Evolutionary conservation across 345 rosid genomes (phyloP), one percentile per base, ranked within the genome.

Genomic region (Lumnitzera littorea): DNA sequence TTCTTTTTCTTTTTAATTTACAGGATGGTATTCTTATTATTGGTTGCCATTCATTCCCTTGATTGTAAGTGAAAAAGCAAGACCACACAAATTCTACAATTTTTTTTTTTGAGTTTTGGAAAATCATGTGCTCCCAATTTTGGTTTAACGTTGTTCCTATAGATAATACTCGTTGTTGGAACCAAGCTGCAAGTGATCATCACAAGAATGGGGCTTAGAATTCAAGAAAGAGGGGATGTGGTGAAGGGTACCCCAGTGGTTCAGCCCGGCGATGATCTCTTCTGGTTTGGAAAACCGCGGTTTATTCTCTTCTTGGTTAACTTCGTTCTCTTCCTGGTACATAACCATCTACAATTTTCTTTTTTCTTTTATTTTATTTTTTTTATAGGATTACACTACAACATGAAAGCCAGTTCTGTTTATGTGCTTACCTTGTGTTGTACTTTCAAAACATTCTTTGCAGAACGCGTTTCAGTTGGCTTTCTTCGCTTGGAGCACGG

Each of bases 381-480:
- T 36, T 36, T 36, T 7, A 0, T 1, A 36, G 43, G 43, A 36
- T 36, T 36, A 36, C 11, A 4, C 43, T 36, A 36, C 43, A 20
- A 36, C 9, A 36, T 36, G 43, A 36, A 20, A 36, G 43, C 43
- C 43, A 36, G 43, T 36, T 36, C 7, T 36, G 9, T 36, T 36
- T 36, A 36, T 36, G 11, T 36, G 43, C 43, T 36, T 9, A 36
- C 11, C 11, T 11, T 48, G 20, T n/a, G 20, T 20, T 20, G 20
- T 62, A 8, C n/a, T 53, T 53, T 41, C 66, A 52, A 20, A 20
- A 41, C 15, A 15, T 51, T 27, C 10, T 24, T 62, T 65, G 71
- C 86, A 91, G 96, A 92, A 92, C 62, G 96, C 96, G 15, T 89
- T 92, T 78, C 91, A 89, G 61, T 70, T 89, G 12, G 97, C 98